These are phyloP conservation scores for Penicillium verhagenii DNA, from an alignment of 495 filamentous ascomycete species.

Conservation along the genomic window DNA sequence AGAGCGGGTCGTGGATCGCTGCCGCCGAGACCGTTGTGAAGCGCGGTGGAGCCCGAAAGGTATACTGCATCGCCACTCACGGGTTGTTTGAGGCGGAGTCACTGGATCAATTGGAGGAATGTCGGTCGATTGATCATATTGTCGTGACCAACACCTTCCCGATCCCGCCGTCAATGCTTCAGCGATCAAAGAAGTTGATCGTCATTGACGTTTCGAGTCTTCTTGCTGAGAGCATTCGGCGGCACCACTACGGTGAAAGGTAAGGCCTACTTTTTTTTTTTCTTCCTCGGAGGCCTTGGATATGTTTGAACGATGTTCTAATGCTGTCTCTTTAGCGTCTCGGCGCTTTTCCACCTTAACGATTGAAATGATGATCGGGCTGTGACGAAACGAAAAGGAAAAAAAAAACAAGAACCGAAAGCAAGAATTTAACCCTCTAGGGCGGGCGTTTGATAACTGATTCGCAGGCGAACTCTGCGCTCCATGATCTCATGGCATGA, in stretches of 20 bases:
- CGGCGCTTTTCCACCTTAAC: conserved; percentile 72
- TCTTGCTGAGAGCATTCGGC: conserved; percentile 85
- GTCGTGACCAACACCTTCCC: conserved; percentile 97
- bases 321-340: conserved; percentile 60
- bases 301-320: neutral
- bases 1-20: conserved; percentile 93
- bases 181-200: conserved; percentile 76
- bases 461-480: conserved; percentile 24
- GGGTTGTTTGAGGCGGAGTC: conserved; percentile 89
- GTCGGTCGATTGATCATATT: conserved; percentile 88
- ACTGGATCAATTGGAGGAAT: conserved; percentile 84
- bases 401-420: conserved; percentile 1
- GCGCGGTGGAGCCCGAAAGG: conserved; percentile 83
- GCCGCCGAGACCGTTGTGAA: conserved; percentile 98
- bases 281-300: conserved; percentile 1
- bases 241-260: conserved; percentile 88
- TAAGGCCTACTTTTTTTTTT: conserved; percentile 34
- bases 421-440: conserved; percentile 5
- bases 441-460: conserved; percentile 28
- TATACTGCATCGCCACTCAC: conserved; percentile 97
- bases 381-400: conserved; percentile 16
- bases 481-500: conserved; percentile 22
- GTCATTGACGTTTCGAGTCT: conserved; percentile 85
- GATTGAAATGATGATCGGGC: conserved; percentile 33
- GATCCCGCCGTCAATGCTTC: conserved; percentile 68